Conservation (phyloP, 2,329 filamentous ascomycete genomes). For the Malbranchea cinnamomea region DNA sequence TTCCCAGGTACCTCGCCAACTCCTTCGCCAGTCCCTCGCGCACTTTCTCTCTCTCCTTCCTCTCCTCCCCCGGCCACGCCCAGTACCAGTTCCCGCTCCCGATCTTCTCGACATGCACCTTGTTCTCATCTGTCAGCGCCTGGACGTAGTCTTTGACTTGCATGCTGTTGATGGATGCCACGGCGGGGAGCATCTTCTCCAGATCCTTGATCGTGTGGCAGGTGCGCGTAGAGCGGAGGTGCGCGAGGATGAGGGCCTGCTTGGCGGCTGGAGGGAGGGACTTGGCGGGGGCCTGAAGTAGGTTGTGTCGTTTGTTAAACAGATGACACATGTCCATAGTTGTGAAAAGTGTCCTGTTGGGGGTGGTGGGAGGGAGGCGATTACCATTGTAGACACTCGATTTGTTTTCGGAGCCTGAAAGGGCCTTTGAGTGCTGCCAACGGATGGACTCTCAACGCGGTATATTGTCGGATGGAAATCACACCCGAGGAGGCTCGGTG, state of each 20-base stretch:
- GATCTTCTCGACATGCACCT: conserved; percentile 53
- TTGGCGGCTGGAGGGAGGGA: conserved; percentile 42
- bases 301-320: too few relatives aligned
- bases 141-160: conserved; percentile 54
- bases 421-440: too few relatives aligned
- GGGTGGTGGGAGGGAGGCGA: too few relatives aligned
- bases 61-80: conserved; percentile 47
- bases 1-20: conserved; percentile 15
- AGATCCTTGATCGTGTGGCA: conserved; percentile 54
- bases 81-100: conserved; percentile 60
- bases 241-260: conserved; percentile 41
- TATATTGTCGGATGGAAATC: too few relatives aligned
- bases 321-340: too few relatives aligned
- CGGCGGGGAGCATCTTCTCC: conserved; percentile 46
- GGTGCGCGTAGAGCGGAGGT: conserved; percentile 44
- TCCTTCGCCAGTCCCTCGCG: conserved; percentile 21
- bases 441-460: too few relatives aligned
- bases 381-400: too few relatives aligned
- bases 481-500: too few relatives aligned
- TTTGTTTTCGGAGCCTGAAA: too few relatives aligned
- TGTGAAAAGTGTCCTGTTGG: too few relatives aligned
- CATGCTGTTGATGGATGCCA: conserved; percentile 50
- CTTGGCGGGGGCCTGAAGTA: conserved; percentile 32
- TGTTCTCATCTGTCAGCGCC: conserved; percentile 44
- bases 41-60: conserved; percentile 16